phyloP scores from a whole-genome alignment of 202 grass and related monocot species.

The Digitaria exilis region DNA sequence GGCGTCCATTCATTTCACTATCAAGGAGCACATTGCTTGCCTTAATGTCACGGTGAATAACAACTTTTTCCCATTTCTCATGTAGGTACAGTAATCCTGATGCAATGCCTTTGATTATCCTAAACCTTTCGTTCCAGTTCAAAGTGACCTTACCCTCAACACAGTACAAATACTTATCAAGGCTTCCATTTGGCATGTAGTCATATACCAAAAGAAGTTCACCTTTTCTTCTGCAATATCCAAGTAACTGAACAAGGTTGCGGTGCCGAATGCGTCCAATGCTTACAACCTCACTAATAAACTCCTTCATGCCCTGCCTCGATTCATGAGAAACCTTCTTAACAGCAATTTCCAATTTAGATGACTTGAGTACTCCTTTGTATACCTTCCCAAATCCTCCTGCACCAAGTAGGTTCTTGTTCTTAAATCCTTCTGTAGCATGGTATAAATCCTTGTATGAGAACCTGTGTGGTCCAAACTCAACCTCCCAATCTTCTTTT shows the following conservation, averaged over 20 bases:
- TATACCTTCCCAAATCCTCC: not conserved
- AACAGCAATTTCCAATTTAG: not conserved
- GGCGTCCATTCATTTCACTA: not conserved
- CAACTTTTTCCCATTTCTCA: slow-evolving; percentile 1
- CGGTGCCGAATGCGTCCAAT: not conserved
- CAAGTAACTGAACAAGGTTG: slow-evolving; percentile 1
- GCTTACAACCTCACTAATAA: slow-evolving; percentile 31
- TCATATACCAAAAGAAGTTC: slow-evolving; percentile 6
- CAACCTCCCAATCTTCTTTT: slow-evolving; percentile 27
- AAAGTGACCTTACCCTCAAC: not conserved
- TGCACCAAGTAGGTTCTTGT: not conserved
- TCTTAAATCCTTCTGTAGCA: slow-evolving; percentile 19
- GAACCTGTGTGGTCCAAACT: slow-evolving; percentile 17
- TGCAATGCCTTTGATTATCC: slow-evolving; percentile 35
- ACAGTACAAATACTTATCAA: slow-evolving; percentile 39
- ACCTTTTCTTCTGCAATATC: not conserved
- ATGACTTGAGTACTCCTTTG: not conserved
- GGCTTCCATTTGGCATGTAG: slow-evolving; percentile 24
- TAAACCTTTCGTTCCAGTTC: slow-evolving; percentile 14
- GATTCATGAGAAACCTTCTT: slow-evolving; percentile 27
- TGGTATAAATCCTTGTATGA: slow-evolving; percentile 20
- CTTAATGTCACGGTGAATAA: slow-evolving; percentile 1
- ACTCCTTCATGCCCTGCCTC: slow-evolving; percentile 39
- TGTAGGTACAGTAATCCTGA: slow-evolving; percentile 26
- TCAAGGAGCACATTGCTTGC: slow-evolving; percentile 4